Conservation (phyloP, 257 asterid genomes). For the Ilex aquifolium region DNA sequence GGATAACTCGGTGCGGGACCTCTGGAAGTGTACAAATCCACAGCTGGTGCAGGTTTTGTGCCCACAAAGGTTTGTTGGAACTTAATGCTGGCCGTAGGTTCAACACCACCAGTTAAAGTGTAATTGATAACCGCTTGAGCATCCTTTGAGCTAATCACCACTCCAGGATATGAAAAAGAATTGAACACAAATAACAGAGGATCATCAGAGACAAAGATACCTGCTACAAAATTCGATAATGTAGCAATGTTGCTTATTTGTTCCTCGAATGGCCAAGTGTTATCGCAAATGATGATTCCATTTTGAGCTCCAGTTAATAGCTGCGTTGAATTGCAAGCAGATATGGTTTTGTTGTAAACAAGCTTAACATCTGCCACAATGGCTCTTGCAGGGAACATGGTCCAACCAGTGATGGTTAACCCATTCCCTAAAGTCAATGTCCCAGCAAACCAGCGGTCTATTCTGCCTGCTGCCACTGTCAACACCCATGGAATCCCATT, state of each 20-base stretch:
- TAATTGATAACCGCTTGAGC: slow-evolving; percentile 16
- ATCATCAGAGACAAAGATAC: slow-evolving; percentile 13
- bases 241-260: background rate
- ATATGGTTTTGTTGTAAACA: slow-evolving; percentile 22
- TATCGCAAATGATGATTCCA: slow-evolving; percentile 22
- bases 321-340: slow-evolving; percentile 21
- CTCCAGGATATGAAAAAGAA: slow-evolving; percentile 1
- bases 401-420: slow-evolving; percentile 22
- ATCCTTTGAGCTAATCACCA: slow-evolving; percentile 16
- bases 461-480: slow-evolving; percentile 27
- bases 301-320: background rate
- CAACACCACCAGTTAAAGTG: background rate
- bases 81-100: slow-evolving; percentile 15
- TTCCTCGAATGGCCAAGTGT: background rate
- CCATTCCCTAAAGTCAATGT: slow-evolving; percentile 32
- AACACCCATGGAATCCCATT: slow-evolving; percentile 42
- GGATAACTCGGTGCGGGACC: slow-evolving; percentile 39
- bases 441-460: slow-evolving; percentile 34
- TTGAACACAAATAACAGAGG: background rate
- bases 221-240: slow-evolving; percentile 10
- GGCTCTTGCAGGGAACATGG: slow-evolving; percentile 22
- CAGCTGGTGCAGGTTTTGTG: slow-evolving; percentile 19
- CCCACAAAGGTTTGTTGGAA: slow-evolving; percentile 34
- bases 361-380: slow-evolving; percentile 8
- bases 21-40: slow-evolving; percentile 21